Evolutionary conservation across 495 filamentous ascomycete genomes (phyloP).

Genomic region (Cercophora newfieldiana): DNA sequence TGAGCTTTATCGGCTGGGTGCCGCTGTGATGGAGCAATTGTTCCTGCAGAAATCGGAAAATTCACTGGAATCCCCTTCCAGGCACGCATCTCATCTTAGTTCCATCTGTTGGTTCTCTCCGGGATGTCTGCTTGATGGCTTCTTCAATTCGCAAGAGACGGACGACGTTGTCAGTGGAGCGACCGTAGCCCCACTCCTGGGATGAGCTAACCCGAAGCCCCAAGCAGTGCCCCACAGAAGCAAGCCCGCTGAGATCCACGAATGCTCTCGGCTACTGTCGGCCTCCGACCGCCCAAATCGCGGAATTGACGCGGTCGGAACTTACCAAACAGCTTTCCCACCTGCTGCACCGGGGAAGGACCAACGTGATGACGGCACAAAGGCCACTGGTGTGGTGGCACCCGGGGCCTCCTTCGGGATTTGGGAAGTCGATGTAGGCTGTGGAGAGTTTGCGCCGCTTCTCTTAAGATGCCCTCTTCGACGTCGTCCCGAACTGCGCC

Average conservation of each 20-base stretch:
- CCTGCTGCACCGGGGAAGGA: not conserved
- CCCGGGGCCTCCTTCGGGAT: not conserved
- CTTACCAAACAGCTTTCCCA: not conserved
- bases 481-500: not conserved
- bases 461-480: conserved; percentile 12
- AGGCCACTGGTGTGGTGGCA: not conserved
- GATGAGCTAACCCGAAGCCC: not conserved
- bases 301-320: conserved; percentile 11
- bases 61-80: not conserved
- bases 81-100: not conserved
- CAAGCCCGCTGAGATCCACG: not conserved
- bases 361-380: conserved; percentile 18
- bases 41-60: not conserved
- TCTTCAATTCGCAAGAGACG: not conserved
- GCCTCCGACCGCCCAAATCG: not conserved
- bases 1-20: not conserved
- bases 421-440: not conserved
- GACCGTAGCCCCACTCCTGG: not conserved
- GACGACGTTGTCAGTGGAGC: not conserved
- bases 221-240: not conserved
- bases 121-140: not conserved
- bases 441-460: not conserved
- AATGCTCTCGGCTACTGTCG: conserved; percentile 13
- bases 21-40: not conserved
- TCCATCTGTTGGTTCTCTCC: not conserved